A percentile compares a stretch with the other conserved stretches of the same genome.
phyloP scores from a whole-genome alignment of 169 alveolate species.

The Besnoitia besnoiti region DNA sequence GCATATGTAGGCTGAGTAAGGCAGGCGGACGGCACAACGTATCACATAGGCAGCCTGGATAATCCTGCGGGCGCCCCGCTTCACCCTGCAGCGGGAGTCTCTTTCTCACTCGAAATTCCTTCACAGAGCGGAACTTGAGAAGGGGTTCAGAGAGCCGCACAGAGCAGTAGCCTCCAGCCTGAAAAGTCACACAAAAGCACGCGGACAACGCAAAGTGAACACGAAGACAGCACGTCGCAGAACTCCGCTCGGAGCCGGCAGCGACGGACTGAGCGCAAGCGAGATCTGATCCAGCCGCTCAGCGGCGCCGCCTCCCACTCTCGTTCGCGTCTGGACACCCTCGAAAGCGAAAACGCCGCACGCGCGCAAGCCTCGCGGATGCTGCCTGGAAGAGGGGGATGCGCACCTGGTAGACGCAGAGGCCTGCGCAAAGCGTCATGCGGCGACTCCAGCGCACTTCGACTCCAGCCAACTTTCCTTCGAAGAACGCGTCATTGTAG shows the following conservation, averaged over 20 bases:
- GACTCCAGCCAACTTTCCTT: conserved; percentile 75
- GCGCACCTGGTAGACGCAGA: conserved; percentile 78
- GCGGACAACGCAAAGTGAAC: neutral
- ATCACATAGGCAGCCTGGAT: no score
- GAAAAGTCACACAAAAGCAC: neutral
- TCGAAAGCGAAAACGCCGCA: no score
- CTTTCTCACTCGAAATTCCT: conserved; percentile 82
- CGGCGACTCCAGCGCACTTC: conserved; percentile 84
- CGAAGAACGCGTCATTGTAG: conserved; percentile 79
- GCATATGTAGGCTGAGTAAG: neutral
- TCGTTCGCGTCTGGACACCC: neutral
- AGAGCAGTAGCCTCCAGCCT: conserved; percentile 85
- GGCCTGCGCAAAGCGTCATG: conserved; percentile 92
- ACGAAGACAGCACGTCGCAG: no score
- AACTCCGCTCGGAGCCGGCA: no score
- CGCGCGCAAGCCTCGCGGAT: no score
- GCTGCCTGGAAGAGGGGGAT: no score
- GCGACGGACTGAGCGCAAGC: no score
- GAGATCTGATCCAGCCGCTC: no score
- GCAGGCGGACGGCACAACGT: no score
- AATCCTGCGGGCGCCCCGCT: no score
- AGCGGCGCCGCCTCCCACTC: no score
- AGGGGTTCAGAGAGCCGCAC: conserved; percentile 92
- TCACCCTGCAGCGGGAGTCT: no score
- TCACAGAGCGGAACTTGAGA: conserved; percentile 87